Evolutionary conservation across 306 rosid species (phyloP).

Genomic region (Quillaja saponaria): DNA sequence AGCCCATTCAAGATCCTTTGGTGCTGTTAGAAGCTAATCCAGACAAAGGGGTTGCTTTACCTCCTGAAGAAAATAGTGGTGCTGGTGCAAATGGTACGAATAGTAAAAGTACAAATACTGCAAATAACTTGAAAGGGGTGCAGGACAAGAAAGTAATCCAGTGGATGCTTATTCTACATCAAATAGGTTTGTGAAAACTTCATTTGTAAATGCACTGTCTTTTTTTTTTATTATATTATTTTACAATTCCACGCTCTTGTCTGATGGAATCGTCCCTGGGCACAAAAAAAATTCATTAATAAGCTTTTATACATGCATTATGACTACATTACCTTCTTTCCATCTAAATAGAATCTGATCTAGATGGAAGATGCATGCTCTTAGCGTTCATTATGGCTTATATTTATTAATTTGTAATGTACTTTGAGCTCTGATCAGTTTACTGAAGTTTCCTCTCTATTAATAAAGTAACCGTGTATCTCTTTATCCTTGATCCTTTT

Average conservation of each 20-base stretch:
- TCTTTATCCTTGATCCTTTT: too few species aligned
- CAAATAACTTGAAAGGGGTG: constrained; percentile 44
- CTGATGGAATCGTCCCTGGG: not conserved
- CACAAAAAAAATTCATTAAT: constrained; percentile 14
- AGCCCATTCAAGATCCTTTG: constrained; percentile 75
- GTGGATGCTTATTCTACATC: constrained; percentile 98
- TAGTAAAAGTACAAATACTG: constrained; percentile 33
- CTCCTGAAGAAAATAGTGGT: constrained; percentile 36
- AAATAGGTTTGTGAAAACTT: constrained; percentile 69
- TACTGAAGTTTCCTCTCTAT: too few species aligned
- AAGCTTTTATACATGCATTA: not conserved
- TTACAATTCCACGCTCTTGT: not conserved
- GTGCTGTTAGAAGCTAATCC: constrained; percentile 66
- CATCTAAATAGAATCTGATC: not conserved
- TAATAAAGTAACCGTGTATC: too few species aligned
- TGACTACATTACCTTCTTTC: not conserved
- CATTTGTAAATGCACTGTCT: not conserved
- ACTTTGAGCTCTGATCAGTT: too few species aligned
- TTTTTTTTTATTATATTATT: constrained; percentile 3
- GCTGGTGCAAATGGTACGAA: constrained; percentile 19
- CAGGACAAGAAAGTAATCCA: constrained; percentile 73
- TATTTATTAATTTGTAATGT: too few species aligned
- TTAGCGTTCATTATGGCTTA: too few species aligned
- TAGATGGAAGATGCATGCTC: too few species aligned
- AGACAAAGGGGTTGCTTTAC: constrained; percentile 40